phyloP scores from a whole-genome alignment of 1,284 basidiomycete species.

The Ceratobasidium sp. region DNA sequence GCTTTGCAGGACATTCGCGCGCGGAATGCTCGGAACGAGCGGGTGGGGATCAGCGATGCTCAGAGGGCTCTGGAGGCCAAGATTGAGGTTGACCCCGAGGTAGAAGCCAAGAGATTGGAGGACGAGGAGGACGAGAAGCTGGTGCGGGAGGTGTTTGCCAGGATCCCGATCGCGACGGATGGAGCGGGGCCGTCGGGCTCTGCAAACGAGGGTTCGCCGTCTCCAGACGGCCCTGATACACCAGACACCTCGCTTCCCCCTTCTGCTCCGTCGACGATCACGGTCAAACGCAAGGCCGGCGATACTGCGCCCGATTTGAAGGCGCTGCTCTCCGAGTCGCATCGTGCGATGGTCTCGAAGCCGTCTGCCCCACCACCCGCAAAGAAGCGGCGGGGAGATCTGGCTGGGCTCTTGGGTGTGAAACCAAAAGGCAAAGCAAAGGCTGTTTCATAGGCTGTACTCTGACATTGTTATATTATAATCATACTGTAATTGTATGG shows the following conservation, averaged over 20 bases:
- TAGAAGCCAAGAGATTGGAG: slow-evolving; percentile 70
- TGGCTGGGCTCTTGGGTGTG: slow-evolving; percentile 72
- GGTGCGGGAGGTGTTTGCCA: slow-evolving; percentile 87
- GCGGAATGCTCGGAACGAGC: slow-evolving; percentile 91
- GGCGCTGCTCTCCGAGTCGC: slow-evolving; percentile 77
- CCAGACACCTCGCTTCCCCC: slow-evolving; percentile 25
- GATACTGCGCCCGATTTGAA: slow-evolving; percentile 74
- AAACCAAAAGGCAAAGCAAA: slow-evolving; percentile 61
- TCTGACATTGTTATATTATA: background rate
- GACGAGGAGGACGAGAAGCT: slow-evolving; percentile 94
- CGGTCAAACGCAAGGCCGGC: slow-evolving; percentile 83
- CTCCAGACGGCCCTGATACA: slow-evolving; percentile 44
- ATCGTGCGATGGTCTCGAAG: slow-evolving; percentile 70
- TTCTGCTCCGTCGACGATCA: slow-evolving; percentile 62
- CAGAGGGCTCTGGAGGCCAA: slow-evolving; percentile 67
- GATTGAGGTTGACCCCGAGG: slow-evolving; percentile 72
- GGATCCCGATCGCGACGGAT: slow-evolving; percentile 61
- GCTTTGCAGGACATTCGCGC: slow-evolving; percentile 94
- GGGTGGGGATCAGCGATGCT: slow-evolving; percentile 69
- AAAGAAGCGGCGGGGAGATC: slow-evolving; percentile 73
- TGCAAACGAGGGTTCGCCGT: slow-evolving; percentile 51
- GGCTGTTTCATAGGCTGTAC: slow-evolving; percentile 25
- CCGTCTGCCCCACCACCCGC: slow-evolving; percentile 56
- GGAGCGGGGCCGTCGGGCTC: slow-evolving; percentile 54
- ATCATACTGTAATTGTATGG: slow-evolving; percentile 9